Evolutionary conservation across 257 asterid genomes (phyloP).

Genomic region (Echium plantagineum): DNA sequence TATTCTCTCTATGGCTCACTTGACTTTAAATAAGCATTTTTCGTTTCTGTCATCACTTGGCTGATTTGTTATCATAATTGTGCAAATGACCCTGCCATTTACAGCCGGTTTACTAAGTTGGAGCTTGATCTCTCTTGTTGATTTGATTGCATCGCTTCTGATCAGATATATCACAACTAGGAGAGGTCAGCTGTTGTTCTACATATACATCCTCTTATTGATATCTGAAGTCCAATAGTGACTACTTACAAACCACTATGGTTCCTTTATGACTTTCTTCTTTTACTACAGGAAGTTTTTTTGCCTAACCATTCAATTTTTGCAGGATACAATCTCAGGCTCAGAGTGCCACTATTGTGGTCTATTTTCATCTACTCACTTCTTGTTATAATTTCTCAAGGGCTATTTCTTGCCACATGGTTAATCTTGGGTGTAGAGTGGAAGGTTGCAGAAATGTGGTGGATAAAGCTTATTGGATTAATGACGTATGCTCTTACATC

Average conservation of each 20-base stretch:
- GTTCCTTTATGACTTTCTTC: no score
- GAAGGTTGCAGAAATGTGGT: slow-evolving; percentile 5
- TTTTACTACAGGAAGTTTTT: no score
- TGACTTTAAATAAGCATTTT: no score
- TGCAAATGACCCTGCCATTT: neutral
- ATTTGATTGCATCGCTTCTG: slow-evolving; percentile 14
- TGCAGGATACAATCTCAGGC: neutral
- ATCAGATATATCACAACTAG: slow-evolving; percentile 2
- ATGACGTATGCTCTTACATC: slow-evolving; percentile 6
- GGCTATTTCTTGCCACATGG: slow-evolving; percentile 1
- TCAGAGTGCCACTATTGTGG: neutral
- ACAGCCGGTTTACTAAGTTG: slow-evolving; percentile 14
- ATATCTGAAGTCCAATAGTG: neutral
- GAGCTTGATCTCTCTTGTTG: slow-evolving; percentile 13
- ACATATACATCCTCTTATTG: neutral
- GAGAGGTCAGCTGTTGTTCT: slow-evolving; percentile 1
- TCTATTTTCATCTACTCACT: neutral
- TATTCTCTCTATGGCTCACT: no score
- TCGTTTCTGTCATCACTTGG: neutral
- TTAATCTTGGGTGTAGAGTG: slow-evolving; percentile 3
- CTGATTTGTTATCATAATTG: neutral
- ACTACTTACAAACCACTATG: no score
- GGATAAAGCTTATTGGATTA: slow-evolving; percentile 11
- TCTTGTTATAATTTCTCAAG: slow-evolving; percentile 2
- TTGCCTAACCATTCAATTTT: neutral